These are phyloP conservation scores for Hordeum pubiflorum DNA, from an alignment of 202 grass and related monocot species.

Conservation along the genomic window DNA sequence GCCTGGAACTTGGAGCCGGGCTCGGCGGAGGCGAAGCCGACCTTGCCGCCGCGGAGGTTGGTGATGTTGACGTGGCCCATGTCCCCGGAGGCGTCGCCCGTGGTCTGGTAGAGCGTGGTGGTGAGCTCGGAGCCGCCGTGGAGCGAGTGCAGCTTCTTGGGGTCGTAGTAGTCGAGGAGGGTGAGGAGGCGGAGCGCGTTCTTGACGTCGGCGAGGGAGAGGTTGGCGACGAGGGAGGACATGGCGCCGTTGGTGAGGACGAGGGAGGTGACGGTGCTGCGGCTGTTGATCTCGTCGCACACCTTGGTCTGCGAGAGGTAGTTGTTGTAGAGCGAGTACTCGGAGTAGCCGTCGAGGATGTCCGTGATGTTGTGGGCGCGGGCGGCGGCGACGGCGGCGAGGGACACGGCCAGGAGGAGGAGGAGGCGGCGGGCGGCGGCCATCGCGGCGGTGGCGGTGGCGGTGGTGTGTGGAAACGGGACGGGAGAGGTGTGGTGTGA, in stretches of 20 bases:
- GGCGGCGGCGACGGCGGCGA: neutral
- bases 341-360: conserved; percentile 59
- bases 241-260: conserved; percentile 86
- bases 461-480: too few relatives aligned
- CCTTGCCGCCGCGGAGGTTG: conserved; percentile 77
- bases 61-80: conserved; percentile 97
- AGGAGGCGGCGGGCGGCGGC: conserved; percentile 14
- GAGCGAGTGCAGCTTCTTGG: conserved; percentile 85
- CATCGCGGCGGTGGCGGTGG: conserved; percentile 16
- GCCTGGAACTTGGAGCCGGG: conserved; percentile 70
- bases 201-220: conserved; percentile 71
- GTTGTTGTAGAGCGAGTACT: conserved; percentile 83
- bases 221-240: conserved; percentile 71
- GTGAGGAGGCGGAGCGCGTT: conserved; percentile 87
- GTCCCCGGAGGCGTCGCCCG: conserved; percentile 68
- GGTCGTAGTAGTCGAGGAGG: conserved; percentile 93
- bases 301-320: conserved; percentile 94
- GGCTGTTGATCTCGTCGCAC: conserved; percentile 91
- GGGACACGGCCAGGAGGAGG: neutral
- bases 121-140: conserved; percentile 63
- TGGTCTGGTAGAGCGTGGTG: conserved; percentile 93
- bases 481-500: neutral
- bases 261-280: conserved; percentile 69
- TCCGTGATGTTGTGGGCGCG: conserved; percentile 78
- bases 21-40: conserved; percentile 71